phyloP scores from a whole-genome alignment of 306 rosid species.

The Cyamopsis tetragonoloba region DNA sequence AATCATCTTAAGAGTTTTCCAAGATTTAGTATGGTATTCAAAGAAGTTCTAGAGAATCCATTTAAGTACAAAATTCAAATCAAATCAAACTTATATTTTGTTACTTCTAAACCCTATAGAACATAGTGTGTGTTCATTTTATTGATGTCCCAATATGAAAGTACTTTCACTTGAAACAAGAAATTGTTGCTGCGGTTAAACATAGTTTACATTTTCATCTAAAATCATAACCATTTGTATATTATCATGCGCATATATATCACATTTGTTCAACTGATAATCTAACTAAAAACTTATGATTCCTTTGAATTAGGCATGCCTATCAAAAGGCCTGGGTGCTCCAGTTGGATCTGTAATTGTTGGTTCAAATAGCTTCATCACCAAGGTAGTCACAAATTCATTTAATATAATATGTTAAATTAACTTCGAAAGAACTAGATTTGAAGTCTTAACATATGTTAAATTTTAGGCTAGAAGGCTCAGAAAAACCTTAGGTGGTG shows the following conservation, averaged over 20 bases:
- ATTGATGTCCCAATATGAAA: too few relatives aligned
- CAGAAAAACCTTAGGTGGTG: constrained; percentile 88
- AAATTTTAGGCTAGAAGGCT: constrained; percentile 69
- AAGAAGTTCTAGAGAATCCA: not conserved
- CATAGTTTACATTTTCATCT: too few relatives aligned
- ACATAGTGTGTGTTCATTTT: too few relatives aligned
- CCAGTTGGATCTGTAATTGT: constrained; percentile 89
- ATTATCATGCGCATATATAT: too few relatives aligned
- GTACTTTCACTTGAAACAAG: too few relatives aligned
- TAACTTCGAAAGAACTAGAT: not conserved
- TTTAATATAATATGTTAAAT: not conserved
- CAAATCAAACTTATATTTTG: not conserved
- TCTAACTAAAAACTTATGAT: not conserved
- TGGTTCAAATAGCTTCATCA: constrained; percentile 69
- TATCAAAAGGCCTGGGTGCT: constrained; percentile 92
- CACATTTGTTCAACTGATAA: too few relatives aligned
- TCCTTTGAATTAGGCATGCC: constrained; percentile 62
- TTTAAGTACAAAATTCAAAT: not conserved
- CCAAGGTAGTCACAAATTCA: constrained; percentile 50
- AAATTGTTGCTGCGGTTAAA: too few relatives aligned
- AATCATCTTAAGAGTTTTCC: not conserved
- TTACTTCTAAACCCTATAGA: not conserved
- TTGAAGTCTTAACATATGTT: not conserved
- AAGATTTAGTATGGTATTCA: not conserved
- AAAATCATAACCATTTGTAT: too few relatives aligned